Percentiles rank a stretch among this genome's conserved stretches.
Conservation (phyloP, 345 rosid genomes). For the Sapria himalayana region DNA sequence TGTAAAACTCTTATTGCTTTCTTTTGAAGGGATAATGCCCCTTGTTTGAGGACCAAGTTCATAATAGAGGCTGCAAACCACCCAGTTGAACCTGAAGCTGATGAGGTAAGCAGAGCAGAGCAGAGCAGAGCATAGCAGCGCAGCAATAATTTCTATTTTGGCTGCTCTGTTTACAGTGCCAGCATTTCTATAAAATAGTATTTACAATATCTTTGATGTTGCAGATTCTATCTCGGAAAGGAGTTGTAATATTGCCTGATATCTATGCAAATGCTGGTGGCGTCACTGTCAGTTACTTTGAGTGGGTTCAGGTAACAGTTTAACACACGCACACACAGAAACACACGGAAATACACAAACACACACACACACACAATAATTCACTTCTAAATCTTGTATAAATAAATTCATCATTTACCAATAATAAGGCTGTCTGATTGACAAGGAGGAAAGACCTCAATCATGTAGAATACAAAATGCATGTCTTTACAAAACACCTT, state of each 20-base stretch:
- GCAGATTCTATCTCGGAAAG: constrained; percentile 86
- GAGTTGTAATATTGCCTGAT: constrained; percentile 84
- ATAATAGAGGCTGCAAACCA: constrained; percentile 94
- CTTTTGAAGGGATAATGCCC: constrained; percentile 65
- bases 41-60: constrained; percentile 82
- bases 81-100: constrained; percentile 97
- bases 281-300: constrained; percentile 97
- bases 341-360: no score
- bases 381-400: neutral
- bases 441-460: neutral
- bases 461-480: neutral
- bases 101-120: no score
- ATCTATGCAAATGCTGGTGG: constrained; percentile 97
- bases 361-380: no score
- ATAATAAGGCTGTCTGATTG: neutral
- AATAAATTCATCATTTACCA: neutral
- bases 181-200: neutral
- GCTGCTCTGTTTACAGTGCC: neutral
- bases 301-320: constrained; percentile 78
- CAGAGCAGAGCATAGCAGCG: no score
- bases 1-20: neutral
- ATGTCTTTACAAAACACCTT: neutral
- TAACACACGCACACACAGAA: no score
- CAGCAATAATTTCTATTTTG: neutral
- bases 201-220: constrained; percentile 2